phyloP scores from a whole-genome alignment of 441 rosid genomes.

The Erodium moschatum region DNA sequence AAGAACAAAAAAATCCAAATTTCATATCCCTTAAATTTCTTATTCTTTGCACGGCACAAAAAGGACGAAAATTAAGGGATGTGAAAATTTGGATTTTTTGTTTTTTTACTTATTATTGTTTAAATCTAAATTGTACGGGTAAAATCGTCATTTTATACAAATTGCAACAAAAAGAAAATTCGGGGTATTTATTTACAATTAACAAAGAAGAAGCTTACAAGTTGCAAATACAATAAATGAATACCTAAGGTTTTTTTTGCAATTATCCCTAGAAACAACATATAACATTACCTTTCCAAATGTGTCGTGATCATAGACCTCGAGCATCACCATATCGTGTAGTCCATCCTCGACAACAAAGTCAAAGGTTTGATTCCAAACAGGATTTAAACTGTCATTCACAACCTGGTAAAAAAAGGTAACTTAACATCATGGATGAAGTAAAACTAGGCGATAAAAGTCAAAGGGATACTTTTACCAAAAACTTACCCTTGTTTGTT shows the following conservation, averaged over 20 bases:
- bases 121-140: too few relatives aligned
- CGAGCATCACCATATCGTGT: conserved; percentile 84
- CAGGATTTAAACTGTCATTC: conserved; percentile 79
- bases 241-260: background rate
- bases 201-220: too few relatives aligned
- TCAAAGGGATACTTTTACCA: conserved; percentile 10
- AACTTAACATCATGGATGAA: background rate
- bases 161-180: too few relatives aligned
- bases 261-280: background rate
- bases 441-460: background rate
- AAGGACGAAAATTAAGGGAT: too few relatives aligned
- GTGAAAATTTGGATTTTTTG: too few relatives aligned
- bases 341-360: conserved; percentile 94
- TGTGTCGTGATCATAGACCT: conserved; percentile 93
- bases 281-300: conserved; percentile 70
- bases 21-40: too few relatives aligned
- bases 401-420: conserved; percentile 49
- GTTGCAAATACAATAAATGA: background rate
- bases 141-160: too few relatives aligned
- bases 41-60: too few relatives aligned
- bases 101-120: too few relatives aligned
- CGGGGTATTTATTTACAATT: too few relatives aligned
- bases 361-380: conserved; percentile 96
- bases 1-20: too few relatives aligned
- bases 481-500: conserved; percentile 69